A percentile compares a stretch with the other conserved stretches of the same genome.
These are phyloP conservation scores for Uronychia setigera DNA, from an alignment of 73 alveolate genomes.

Conservation along the genomic window DNA sequence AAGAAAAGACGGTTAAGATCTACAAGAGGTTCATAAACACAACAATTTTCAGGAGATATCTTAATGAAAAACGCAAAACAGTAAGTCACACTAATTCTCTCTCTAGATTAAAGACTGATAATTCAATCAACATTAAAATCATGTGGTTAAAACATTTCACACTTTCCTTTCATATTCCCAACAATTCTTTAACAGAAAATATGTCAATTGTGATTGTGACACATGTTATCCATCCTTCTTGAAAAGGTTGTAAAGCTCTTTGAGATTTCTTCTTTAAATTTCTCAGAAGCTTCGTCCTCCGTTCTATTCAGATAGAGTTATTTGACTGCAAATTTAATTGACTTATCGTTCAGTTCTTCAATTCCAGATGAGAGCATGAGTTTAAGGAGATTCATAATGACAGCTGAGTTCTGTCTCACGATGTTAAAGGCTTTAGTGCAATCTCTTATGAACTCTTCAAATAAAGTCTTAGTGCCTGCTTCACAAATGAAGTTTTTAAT, in stretches of 20 bases:
- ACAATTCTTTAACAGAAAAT: no score
- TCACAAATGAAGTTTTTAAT: slow-evolving; percentile 82
- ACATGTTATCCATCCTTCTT: no score
- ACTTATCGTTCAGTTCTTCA: slow-evolving; percentile 86
- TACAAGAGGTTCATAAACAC: slow-evolving; percentile 52
- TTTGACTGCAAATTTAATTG: slow-evolving; percentile 69
- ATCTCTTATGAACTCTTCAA: slow-evolving; percentile 71
- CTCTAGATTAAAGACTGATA: not conserved
- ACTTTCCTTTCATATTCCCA: not conserved
- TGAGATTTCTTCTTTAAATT: no score
- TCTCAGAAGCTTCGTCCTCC: slow-evolving; percentile 26
- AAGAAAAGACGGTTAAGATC: slow-evolving; percentile 42
- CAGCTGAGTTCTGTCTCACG: slow-evolving; percentile 83
- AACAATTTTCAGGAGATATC: slow-evolving; percentile 43
- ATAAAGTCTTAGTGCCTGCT: slow-evolving; percentile 36
- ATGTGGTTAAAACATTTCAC: not conserved
- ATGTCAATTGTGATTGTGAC: no score
- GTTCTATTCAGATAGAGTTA: slow-evolving; percentile 31
- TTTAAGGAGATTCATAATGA: slow-evolving; percentile 81
- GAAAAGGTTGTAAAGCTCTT: no score
- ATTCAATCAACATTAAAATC: not conserved
- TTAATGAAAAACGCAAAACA: slow-evolving; percentile 47
- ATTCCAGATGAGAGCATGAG: slow-evolving; percentile 94
- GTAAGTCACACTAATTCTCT: no score
- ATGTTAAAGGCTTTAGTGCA: slow-evolving; percentile 85